Percentiles rank a stretch among this genome's conserved stretches.
These are phyloP conservation scores for Lentinus brumalis DNA, from an alignment of 768 basidiomycete genomes.

Conservation along the genomic window DNA sequence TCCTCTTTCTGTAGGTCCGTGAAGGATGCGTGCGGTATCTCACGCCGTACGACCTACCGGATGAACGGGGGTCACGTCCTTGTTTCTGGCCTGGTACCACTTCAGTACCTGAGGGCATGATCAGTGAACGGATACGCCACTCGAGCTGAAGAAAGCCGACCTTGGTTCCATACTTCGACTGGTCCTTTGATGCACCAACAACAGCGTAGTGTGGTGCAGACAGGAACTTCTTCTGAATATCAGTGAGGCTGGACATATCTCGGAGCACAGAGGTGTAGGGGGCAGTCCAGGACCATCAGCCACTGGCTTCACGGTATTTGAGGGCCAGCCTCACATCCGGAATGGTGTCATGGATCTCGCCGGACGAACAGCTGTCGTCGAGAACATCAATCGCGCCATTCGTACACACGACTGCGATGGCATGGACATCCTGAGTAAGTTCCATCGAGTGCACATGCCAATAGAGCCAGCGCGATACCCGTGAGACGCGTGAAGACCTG, in stretches of 20 bases:
- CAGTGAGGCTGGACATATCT: conserved; percentile 33
- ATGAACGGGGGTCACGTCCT: conserved; percentile 72
- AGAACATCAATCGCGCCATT: conserved; percentile 17
- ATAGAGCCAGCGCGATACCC: neutral
- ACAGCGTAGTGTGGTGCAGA: conserved; percentile 70
- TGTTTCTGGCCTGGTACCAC: conserved; percentile 69
- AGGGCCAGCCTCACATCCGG: conserved; percentile 17
- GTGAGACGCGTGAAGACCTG: conserved; percentile 9
- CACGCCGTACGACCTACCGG: conserved; percentile 47
- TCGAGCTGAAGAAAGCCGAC: conserved; percentile 32
- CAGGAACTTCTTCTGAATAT: conserved; percentile 59
- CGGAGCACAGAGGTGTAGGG: neutral
- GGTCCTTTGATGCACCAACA: conserved; percentile 81
- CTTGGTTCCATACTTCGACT: conserved; percentile 78
- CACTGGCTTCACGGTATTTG: conserved; percentile 10
- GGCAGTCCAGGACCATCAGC: neutral
- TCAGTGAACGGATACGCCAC: neutral
- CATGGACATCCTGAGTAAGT: neutral
- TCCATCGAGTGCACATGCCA: conserved; percentile 9
- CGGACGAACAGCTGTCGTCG: conserved; percentile 8
- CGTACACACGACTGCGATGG: neutral
- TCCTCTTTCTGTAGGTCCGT: conserved; percentile 56
- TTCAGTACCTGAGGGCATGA: conserved; percentile 57
- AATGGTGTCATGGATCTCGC: conserved; percentile 8
- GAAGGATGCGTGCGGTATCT: neutral